A percentile compares a stretch with the other conserved stretches of the same genome.
These are phyloP conservation scores for Pythium grandisporangium DNA, from an alignment of 352 stramenopile genomes.

Conservation along the genomic window DNA sequence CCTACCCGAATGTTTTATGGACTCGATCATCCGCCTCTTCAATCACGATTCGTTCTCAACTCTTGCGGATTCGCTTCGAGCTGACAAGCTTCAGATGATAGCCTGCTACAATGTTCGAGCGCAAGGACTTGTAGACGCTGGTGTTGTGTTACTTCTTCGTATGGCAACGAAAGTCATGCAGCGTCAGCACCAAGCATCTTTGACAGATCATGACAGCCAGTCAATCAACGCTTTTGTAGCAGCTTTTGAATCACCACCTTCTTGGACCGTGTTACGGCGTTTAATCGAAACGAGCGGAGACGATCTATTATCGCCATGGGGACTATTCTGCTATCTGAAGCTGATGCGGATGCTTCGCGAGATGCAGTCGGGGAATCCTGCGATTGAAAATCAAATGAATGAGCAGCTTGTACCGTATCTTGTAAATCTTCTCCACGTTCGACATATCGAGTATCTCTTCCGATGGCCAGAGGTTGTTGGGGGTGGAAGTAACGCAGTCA, in stretches of 20 bases:
- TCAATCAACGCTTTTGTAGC: slow-evolving; percentile 30
- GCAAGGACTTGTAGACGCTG: slow-evolving; percentile 52
- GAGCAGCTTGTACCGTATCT: slow-evolving; percentile 44
- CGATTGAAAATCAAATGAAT: slow-evolving; percentile 41
- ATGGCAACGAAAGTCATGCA: slow-evolving; percentile 42
- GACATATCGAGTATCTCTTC: slow-evolving; percentile 57
- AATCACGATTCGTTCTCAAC: slow-evolving; percentile 15
- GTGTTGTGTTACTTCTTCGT: slow-evolving; percentile 52
- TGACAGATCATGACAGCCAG: slow-evolving; percentile 3
- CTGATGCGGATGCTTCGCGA: slow-evolving; percentile 67
- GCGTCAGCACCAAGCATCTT: no score
- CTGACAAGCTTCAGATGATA: slow-evolving; percentile 34
- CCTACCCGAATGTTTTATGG: slow-evolving; percentile 16
- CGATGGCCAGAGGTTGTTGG: slow-evolving; percentile 70
- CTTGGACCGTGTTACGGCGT: slow-evolving; percentile 21
- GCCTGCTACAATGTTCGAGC: slow-evolving; percentile 62
- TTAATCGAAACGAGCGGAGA: slow-evolving; percentile 20
- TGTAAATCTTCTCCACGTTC: slow-evolving; percentile 40
- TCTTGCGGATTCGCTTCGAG: background rate
- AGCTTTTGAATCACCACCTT: slow-evolving; percentile 33
- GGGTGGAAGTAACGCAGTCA: slow-evolving; percentile 73
- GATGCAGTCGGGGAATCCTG: slow-evolving; percentile 31
- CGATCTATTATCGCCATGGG: slow-evolving; percentile 73
- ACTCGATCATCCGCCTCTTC: slow-evolving; percentile 41
- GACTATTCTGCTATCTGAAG: slow-evolving; percentile 79